Evolutionary conservation across 169 alveolate species (phyloP).

Genomic region (Plasmodium sp.): DNA sequence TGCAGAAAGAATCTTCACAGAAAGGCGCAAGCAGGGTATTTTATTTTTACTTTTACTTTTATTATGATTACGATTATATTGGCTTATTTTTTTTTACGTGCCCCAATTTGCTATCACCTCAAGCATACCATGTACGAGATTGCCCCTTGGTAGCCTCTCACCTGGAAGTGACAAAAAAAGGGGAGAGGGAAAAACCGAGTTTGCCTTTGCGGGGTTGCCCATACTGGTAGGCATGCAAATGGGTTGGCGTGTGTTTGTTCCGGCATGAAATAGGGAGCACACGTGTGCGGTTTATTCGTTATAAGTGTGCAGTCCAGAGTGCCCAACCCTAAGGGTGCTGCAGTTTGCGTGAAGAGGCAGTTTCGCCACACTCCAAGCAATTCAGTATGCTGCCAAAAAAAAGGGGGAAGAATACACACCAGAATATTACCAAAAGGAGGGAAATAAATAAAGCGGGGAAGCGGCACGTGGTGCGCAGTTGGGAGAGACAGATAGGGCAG

Average conservation of each 20-base stretch:
- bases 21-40: background rate
- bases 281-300: background rate
- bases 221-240: background rate
- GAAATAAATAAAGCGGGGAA: background rate
- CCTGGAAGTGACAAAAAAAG: background rate
- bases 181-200: background rate
- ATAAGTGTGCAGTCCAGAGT: background rate
- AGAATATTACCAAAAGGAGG: background rate
- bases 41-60: background rate
- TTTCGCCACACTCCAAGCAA: background rate
- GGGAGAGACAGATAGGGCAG: background rate
- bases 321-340: background rate
- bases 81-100: background rate
- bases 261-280: background rate
- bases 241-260: background rate
- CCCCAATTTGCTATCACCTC: background rate
- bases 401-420: background rate
- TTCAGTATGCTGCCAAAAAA: background rate
- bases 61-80: background rate
- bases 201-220: background rate
- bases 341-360: background rate
- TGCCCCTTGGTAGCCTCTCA: background rate
- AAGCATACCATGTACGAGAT: background rate
- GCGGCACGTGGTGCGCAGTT: background rate
- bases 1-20: background rate